Percentiles rank a stretch among this genome's conserved stretches.
phyloP scores from a whole-genome alignment of 768 basidiomycete species.

The Scleroderma bovista region DNA sequence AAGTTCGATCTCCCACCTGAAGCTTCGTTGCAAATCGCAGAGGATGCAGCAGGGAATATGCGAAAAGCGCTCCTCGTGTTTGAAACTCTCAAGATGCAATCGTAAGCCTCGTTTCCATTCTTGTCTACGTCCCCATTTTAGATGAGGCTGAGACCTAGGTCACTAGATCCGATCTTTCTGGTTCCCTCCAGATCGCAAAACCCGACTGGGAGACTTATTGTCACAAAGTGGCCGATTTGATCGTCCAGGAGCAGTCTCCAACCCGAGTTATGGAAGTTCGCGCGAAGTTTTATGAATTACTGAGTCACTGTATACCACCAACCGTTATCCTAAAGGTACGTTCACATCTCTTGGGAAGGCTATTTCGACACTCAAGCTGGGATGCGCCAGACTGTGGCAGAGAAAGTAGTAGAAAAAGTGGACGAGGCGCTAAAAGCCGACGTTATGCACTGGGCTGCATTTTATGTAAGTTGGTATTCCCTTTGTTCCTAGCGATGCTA shows the following conservation, averaged over 20 bases:
- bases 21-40: constrained; percentile 67
- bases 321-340: constrained; percentile 84
- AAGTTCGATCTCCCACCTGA: constrained; percentile 77
- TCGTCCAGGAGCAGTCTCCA: constrained; percentile 86
- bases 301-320: constrained; percentile 96
- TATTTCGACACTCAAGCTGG: constrained; percentile 3
- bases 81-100: constrained; percentile 96
- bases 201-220: constrained; percentile 99
- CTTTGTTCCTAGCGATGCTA: neutral
- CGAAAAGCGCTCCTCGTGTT: constrained; percentile 92
- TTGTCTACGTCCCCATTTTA: neutral
- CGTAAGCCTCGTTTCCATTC: constrained; percentile 43
- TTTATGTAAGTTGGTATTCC: constrained; percentile 60
- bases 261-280: constrained; percentile 88
- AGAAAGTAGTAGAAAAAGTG: constrained; percentile 78
- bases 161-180: constrained; percentile 73
- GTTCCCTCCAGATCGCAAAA: constrained; percentile 79
- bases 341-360: neutral
- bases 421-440: constrained; percentile 90
- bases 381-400: constrained; percentile 73
- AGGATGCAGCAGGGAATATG: constrained; percentile 83
- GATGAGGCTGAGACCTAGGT: neutral
- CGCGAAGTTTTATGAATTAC: constrained; percentile 87
- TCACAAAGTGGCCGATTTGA: constrained; percentile 83
- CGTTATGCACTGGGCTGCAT: constrained; percentile 96